These are phyloP conservation scores for Malassezia psittaci DNA, from an alignment of 1,284 basidiomycete species.

Conservation along the genomic window DNA sequence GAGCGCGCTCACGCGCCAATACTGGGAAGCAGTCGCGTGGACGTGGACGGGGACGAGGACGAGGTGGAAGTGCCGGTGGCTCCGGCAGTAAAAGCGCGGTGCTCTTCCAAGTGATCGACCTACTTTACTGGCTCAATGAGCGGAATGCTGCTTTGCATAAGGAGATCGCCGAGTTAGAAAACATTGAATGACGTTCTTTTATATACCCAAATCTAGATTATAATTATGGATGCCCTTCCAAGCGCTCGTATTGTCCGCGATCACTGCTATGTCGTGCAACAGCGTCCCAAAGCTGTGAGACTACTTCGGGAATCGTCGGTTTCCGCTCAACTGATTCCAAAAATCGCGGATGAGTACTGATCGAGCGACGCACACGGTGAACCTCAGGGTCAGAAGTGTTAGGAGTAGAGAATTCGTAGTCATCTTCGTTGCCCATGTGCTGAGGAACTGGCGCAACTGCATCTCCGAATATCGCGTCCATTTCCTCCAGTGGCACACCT, in stretches of 20 bases:
- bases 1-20: constrained; percentile 6
- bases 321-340: not conserved
- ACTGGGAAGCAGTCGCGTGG: constrained; percentile 8
- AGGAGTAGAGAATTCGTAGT: not conserved
- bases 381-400: constrained; percentile 5
- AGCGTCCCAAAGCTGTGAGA: not conserved
- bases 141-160: constrained; percentile 27
- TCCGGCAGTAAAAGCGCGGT: constrained; percentile 43
- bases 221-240: not conserved
- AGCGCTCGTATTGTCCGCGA: not conserved
- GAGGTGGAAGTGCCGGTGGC: constrained; percentile 41
- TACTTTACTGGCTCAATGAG: constrained; percentile 40
- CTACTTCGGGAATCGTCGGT: not conserved
- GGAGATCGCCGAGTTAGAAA: constrained; percentile 26
- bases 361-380: constrained; percentile 10
- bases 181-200: not conserved
- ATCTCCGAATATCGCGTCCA: constrained; percentile 50
- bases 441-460: constrained; percentile 36
- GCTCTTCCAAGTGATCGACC: constrained; percentile 44
- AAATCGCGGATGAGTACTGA: constrained; percentile 17
- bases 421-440: constrained; percentile 23
- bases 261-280: not conserved
- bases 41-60: constrained; percentile 26
- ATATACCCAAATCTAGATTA: not conserved
- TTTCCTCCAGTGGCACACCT: constrained; percentile 54